A percentile compares a stretch with the other conserved stretches of the same genome.
phyloP scores from a whole-genome alignment of 805 yeast genomes.

The Pichia sporocuriosa region DNA sequence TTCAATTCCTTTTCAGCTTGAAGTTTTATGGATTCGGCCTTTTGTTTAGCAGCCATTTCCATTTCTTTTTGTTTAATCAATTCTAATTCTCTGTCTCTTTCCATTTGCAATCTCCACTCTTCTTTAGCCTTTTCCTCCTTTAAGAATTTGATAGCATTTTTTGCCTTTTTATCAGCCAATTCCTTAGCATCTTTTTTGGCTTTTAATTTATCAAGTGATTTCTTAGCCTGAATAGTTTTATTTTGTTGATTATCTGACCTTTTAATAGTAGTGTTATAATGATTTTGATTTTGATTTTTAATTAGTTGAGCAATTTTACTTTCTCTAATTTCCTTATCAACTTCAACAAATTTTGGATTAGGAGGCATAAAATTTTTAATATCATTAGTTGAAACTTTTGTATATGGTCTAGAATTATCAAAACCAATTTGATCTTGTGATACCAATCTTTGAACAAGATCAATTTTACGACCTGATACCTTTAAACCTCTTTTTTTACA shows the following conservation, averaged over 20 bases:
- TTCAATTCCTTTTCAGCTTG: not conserved
- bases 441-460: slow-evolving; percentile 37
- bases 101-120: slow-evolving; percentile 2
- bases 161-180: not conserved
- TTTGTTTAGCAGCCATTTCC: not conserved
- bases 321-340: not conserved
- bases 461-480: slow-evolving; percentile 55
- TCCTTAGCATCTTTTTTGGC: not conserved
- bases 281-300: slow-evolving; percentile 4
- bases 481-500: slow-evolving; percentile 55
- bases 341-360: not conserved
- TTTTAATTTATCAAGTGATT: not conserved
- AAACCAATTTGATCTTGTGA: slow-evolving; percentile 10
- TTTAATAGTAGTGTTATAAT: no score
- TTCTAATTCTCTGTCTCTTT: not conserved
- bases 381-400: not conserved
- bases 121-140: slow-evolving; percentile 4
- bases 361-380: not conserved
- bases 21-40: not conserved
- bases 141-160: not conserved
- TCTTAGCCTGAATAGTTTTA: no score
- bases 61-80: not conserved
- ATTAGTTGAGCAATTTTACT: slow-evolving; percentile 1
- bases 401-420: slow-evolving; percentile 9
- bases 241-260: slow-evolving; percentile 4